Evolutionary conservation across 2,329 filamentous ascomycete genomes (phyloP).

Genomic region (Colletotrichum trifolii): DNA sequence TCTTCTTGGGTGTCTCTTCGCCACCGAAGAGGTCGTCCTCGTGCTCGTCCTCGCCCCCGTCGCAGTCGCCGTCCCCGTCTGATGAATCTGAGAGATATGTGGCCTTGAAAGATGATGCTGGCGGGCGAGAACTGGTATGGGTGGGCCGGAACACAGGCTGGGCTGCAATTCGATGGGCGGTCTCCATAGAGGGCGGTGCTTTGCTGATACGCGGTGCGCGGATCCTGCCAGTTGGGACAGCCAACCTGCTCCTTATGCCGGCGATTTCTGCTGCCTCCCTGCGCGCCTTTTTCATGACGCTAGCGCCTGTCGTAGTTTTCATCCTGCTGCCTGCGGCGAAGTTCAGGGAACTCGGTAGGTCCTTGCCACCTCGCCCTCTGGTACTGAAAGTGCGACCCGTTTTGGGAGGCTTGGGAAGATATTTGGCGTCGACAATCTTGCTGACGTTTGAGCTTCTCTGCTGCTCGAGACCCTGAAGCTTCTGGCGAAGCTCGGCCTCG

Average conservation of each 20-base stretch:
- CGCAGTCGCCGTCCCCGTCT: conserved; percentile 17
- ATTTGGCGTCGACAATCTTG: conserved; percentile 62
- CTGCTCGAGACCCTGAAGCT: conserved; percentile 67
- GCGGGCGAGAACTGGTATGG: conserved; percentile 24
- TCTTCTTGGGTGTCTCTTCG: conserved; percentile 17
- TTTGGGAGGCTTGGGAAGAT: conserved; percentile 56
- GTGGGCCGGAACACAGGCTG: conserved; percentile 47
- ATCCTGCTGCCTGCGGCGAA: conserved; percentile 63
- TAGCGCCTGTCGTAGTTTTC: conserved; percentile 62
- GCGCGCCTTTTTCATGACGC: conserved; percentile 66
- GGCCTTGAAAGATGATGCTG: conserved; percentile 38
- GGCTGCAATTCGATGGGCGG: conserved; percentile 60
- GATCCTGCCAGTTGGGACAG: conserved; percentile 48
- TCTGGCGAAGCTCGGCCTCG: conserved; percentile 66
- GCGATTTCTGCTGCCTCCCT: conserved; percentile 67
- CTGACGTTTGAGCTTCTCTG: conserved; percentile 68
- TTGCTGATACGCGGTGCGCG: conserved; percentile 40
- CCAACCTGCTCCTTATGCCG: conserved; percentile 44
- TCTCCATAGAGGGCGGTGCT: conserved; percentile 65
- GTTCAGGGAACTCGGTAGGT: conserved; percentile 48
- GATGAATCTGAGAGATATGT: conserved; percentile 54
- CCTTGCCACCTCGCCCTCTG: conserved; percentile 42
- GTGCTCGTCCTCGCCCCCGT: conserved; percentile 23
- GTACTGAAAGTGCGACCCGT: conserved; percentile 43
- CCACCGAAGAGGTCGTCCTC: conserved; percentile 26